These are phyloP conservation scores for Rhizopus stolonifer DNA, from an alignment of 371 early-diverging fungal genomes.

Conservation along the genomic window DNA sequence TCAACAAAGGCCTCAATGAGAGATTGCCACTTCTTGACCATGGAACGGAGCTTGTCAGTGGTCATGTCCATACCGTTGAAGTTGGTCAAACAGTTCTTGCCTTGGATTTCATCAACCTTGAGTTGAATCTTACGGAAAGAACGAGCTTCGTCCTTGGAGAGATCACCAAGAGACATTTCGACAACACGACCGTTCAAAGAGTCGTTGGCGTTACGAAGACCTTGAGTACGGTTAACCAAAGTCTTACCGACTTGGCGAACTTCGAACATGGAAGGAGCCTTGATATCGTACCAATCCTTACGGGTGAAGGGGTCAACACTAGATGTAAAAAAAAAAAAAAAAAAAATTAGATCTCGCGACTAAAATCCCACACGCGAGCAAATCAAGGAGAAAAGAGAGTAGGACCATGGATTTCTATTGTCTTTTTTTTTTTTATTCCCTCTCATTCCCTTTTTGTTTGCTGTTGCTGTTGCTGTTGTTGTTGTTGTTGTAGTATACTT, in stretches of 20 bases:
- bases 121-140: constrained; percentile 99
- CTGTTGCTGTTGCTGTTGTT: too few relatives aligned
- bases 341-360: too few relatives aligned
- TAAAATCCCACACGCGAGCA: too few relatives aligned
- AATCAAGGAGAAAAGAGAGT: not conserved
- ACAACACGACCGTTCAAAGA: constrained; percentile 97
- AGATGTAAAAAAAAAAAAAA: constrained; percentile 1
- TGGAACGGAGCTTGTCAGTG: constrained; percentile 99
- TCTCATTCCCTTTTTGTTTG: not conserved
- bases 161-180: constrained; percentile 98
- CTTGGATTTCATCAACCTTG: constrained; percentile 97
- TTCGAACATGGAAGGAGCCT: constrained; percentile 96
- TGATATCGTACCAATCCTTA: constrained; percentile 99
- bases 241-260: constrained; percentile 97
- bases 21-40: constrained; percentile 99
- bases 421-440: not conserved
- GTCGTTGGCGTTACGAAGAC: constrained; percentile 97
- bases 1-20: constrained; percentile 98
- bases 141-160: constrained; percentile 94
- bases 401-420: not conserved
- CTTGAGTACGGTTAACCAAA: constrained; percentile 99
- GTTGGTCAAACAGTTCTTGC: constrained; percentile 98
- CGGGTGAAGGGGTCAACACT: constrained; percentile 96
- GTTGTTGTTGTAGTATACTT: too few relatives aligned
- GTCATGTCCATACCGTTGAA: constrained; percentile 99